Evolutionary conservation across 768 basidiomycete genomes (phyloP).

Genomic region (Tulasnella sp.): DNA sequence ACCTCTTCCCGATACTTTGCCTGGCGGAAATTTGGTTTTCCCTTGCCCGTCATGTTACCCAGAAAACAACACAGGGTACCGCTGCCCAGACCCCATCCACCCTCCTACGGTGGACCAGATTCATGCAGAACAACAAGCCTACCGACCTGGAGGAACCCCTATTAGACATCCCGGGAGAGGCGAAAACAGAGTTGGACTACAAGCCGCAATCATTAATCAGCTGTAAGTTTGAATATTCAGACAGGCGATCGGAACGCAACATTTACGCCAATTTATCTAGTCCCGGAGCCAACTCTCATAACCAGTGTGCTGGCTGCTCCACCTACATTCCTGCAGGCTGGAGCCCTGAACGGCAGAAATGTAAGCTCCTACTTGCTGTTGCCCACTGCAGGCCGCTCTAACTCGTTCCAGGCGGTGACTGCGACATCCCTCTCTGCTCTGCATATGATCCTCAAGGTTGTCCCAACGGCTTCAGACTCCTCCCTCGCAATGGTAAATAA

Average conservation of each 20-base stretch:
- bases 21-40: constrained; percentile 21
- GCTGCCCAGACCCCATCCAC: constrained; percentile 19
- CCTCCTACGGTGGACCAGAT: constrained; percentile 10
- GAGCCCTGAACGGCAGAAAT: constrained; percentile 10
- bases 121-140: constrained; percentile 18
- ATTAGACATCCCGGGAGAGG: constrained; percentile 15
- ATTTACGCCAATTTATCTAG: neutral
- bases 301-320: constrained; percentile 17
- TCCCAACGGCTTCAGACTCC: constrained; percentile 15
- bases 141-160: constrained; percentile 18
- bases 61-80: constrained; percentile 18
- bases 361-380: neutral
- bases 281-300: constrained; percentile 17
- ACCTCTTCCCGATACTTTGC: constrained; percentile 6
- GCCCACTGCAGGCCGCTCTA: neutral
- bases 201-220: constrained; percentile 12
- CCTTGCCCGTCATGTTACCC: constrained; percentile 23
- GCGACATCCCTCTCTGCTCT: constrained; percentile 16
- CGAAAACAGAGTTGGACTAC: neutral
- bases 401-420: constrained; percentile 9
- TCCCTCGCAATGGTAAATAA: constrained; percentile 10
- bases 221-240: constrained; percentile 11
- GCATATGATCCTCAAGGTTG: constrained; percentile 21
- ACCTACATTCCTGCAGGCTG: constrained; percentile 22
- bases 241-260: neutral